Evolutionary conservation across 2,329 filamentous ascomycete species (phyloP), one percentile per base, ranked within the genome.

Genomic region (Fusarium xylarioides): DNA sequence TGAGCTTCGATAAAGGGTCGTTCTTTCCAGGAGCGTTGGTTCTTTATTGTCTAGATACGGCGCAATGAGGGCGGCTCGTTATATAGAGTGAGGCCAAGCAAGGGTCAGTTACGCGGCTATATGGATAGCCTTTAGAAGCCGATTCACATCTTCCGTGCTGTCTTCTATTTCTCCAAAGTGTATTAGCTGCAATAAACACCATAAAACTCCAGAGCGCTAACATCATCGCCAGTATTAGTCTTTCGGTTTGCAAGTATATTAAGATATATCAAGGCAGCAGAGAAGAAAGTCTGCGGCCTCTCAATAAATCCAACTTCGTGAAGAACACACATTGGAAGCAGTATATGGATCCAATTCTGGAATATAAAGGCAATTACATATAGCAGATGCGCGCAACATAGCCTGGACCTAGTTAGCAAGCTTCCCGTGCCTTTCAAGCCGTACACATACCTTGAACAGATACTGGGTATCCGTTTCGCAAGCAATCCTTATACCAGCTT

Each of bases 291-390:
- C n/a, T n/a, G n/a, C n/a, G n/a, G n/a, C n/a, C n/a, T n/a, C n/a
- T n/a, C n/a, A n/a, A n/a, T n/a, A n/a, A n/a, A n/a, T n/a, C n/a
- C n/a, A n/a, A n/a, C n/a, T n/a, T n/a, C n/a, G n/a, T n/a, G n/a
- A n/a, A n/a, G n/a, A n/a, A n/a, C n/a, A n/a, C n/a, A n/a, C n/a
- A n/a, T n/a, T n/a, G n/a, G n/a, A n/a, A n/a, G n/a, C n/a, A n/a
- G n/a, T n/a, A n/a, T n/a, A n/a, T 7, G 0, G 4, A 1, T 19
- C 4, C 8, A 10, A 26, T 19, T 14, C 4, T 44, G 0, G 2
- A 19, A 10, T 10, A 4, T 6, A 19, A 44, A 4, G 5, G 16
- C 0, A 9, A 2, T 12, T 7, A 14, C 2, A 14, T 10, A 4
- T 26, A 8, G 23, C 11, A 2, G 11, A 14, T 26, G 4, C 4